Evolutionary conservation across 495 filamentous ascomycete genomes (phyloP).

Genomic region (Aspergillus sclerotiicarbonarius): DNA sequence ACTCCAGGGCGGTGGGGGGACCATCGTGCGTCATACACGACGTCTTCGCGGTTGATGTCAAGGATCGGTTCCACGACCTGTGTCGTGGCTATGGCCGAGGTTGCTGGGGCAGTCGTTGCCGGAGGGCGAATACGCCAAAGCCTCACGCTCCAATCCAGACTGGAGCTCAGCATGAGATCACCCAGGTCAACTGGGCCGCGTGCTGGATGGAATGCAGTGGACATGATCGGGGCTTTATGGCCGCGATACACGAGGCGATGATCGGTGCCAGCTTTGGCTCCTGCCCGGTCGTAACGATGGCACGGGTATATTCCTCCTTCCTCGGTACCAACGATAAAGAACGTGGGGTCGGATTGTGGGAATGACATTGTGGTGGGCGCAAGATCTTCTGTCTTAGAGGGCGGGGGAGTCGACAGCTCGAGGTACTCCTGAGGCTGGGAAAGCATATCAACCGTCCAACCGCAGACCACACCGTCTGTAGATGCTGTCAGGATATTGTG

Average conservation of each 20-base stretch:
- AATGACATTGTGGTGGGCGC: slow-evolving; percentile 97
- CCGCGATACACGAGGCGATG: slow-evolving; percentile 77
- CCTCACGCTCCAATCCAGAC: slow-evolving; percentile 94
- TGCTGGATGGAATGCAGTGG: slow-evolving; percentile 89
- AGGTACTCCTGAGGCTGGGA: slow-evolving; percentile 91
- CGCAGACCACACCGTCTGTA: slow-evolving; percentile 94
- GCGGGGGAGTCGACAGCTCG: slow-evolving; percentile 78
- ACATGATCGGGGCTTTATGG: slow-evolving; percentile 93
- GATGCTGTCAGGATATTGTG: slow-evolving; percentile 96
- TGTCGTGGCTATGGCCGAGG: slow-evolving; percentile 36
- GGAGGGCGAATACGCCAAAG: slow-evolving; percentile 86
- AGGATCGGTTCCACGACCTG: slow-evolving; percentile 67
- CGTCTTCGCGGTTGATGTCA: slow-evolving; percentile 87
- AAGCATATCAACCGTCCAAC: slow-evolving; percentile 97
- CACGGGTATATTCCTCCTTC: slow-evolving; percentile 94
- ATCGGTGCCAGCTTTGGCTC: slow-evolving; percentile 93
- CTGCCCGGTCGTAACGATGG: slow-evolving; percentile 94
- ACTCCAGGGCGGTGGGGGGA: slow-evolving; percentile 87
- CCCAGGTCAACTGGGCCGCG: slow-evolving; percentile 91
- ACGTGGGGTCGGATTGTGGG: slow-evolving; percentile 91
- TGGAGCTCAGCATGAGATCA: slow-evolving; percentile 82
- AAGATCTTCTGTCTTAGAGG: slow-evolving; percentile 88
- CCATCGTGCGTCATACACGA: slow-evolving; percentile 95
- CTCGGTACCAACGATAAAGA: slow-evolving; percentile 95
- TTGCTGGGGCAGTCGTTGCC: slow-evolving; percentile 48